These are phyloP conservation scores for Penicillium sp. DNA, from an alignment of 2,329 filamentous ascomycete species.

Conservation along the genomic window DNA sequence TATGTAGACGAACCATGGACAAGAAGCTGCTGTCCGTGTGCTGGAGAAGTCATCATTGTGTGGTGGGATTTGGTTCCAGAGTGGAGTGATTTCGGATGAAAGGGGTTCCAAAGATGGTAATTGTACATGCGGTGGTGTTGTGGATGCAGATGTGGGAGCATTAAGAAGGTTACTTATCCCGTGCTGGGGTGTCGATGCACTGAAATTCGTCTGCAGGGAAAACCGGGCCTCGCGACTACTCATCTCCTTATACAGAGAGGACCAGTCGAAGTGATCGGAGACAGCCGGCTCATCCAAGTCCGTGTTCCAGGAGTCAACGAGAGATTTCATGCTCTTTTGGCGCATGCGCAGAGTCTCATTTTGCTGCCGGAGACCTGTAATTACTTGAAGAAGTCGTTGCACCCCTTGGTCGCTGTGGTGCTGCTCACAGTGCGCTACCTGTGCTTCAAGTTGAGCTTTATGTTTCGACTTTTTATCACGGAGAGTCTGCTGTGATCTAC, in stretches of 20 bases:
- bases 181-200: not conserved
- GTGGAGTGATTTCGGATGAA: not conserved
- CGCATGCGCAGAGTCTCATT: constrained; percentile 23
- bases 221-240: not conserved
- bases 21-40: constrained; percentile 2
- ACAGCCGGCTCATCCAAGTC: not conserved
- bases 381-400: constrained; percentile 19
- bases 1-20: constrained; percentile 20
- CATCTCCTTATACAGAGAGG: not conserved
- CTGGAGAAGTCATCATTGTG: constrained; percentile 18
- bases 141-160: not conserved
- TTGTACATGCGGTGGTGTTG: not conserved
- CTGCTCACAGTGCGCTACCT: constrained; percentile 25
- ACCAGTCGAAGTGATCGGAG: not conserved
- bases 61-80: constrained; percentile 18
- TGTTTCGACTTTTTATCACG: constrained; percentile 26
- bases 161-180: not conserved
- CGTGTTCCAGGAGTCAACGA: constrained; percentile 25
- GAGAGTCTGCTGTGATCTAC: constrained; percentile 29
- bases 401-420: constrained; percentile 23
- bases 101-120: not conserved
- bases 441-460: constrained; percentile 20
- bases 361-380: constrained; percentile 23
- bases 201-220: not conserved
- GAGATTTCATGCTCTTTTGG: constrained; percentile 16